Evolutionary conservation across 192 early-diverging fungal genomes (phyloP).

Genomic region (Chytriomyces sp.): DNA sequence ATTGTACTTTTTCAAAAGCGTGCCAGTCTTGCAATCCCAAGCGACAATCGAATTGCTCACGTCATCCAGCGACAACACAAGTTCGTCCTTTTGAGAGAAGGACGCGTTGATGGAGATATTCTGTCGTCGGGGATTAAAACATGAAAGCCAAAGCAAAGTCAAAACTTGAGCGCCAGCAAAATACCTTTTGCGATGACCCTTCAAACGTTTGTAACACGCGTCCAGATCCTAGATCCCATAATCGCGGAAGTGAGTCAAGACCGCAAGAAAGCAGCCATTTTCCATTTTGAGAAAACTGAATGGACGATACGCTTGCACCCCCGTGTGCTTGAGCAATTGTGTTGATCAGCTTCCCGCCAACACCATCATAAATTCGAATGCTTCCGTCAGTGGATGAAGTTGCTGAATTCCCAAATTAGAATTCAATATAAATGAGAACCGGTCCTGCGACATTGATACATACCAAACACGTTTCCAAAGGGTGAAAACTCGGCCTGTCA

Average conservation of each 20-base stretch:
- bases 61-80: slow-evolving; percentile 63
- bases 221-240: slow-evolving; percentile 86
- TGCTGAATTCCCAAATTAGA: slow-evolving; percentile 34
- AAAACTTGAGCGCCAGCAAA: neutral
- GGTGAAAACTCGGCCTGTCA: slow-evolving; percentile 75
- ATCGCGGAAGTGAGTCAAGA: slow-evolving; percentile 69
- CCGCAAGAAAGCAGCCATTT: slow-evolving; percentile 82
- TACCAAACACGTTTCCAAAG: slow-evolving; percentile 73
- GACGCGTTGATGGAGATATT: slow-evolving; percentile 37
- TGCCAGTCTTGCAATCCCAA: slow-evolving; percentile 76
- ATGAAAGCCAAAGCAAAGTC: too few relatives aligned
- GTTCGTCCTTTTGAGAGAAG: slow-evolving; percentile 74
- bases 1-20: slow-evolving; percentile 55
- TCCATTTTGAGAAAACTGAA: slow-evolving; percentile 74
- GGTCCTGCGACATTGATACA: neutral
- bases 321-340: slow-evolving; percentile 81
- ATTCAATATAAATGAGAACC: neutral
- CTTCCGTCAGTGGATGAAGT: slow-evolving; percentile 83
- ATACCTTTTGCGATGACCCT: slow-evolving; percentile 64
- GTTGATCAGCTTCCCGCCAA: slow-evolving; percentile 73
- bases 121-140: slow-evolving; percentile 12
- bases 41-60: slow-evolving; percentile 61
- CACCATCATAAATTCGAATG: slow-evolving; percentile 86
- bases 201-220: slow-evolving; percentile 72
- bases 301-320: slow-evolving; percentile 73